A percentile compares a stretch with the other conserved stretches of the same genome.
These are phyloP conservation scores for Xylariaceae sp. DNA, from an alignment of 2,329 filamentous ascomycete genomes.

Conservation along the genomic window DNA sequence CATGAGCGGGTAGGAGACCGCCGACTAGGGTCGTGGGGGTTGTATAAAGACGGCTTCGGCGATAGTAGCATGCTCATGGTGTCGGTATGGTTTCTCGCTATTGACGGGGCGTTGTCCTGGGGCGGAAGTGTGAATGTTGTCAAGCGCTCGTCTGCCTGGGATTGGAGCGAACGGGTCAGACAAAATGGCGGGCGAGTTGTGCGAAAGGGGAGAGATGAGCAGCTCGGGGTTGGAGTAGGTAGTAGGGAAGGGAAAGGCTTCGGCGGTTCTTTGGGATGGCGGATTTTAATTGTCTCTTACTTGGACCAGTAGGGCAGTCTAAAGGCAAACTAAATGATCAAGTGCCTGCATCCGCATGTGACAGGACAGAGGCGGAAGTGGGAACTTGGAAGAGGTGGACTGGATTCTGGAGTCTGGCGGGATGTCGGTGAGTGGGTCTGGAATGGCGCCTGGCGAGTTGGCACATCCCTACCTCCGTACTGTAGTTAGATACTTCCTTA, in stretches of 20 bases:
- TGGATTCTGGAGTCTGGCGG: not conserved
- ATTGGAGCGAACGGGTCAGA: not conserved
- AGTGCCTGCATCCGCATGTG: constrained; percentile 13
- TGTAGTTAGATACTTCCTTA: too few species aligned
- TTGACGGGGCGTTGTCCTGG: not conserved
- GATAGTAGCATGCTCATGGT: constrained; percentile 59
- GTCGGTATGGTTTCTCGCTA: constrained; percentile 4
- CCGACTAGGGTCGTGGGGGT: constrained; percentile 51
- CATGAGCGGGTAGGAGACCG: constrained; percentile 51
- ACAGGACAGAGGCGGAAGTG: not conserved
- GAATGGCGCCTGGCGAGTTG: not conserved
- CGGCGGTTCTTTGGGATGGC: constrained; percentile 4
- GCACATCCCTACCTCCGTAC: too few species aligned
- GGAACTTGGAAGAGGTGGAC: not conserved
- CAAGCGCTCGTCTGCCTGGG: constrained; percentile 1
- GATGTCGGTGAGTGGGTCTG: not conserved
- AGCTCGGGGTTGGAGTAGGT: constrained; percentile 3
- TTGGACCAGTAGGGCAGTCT: not conserved
- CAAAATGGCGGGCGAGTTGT: constrained; percentile 17
- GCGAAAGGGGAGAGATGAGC: constrained; percentile 9
- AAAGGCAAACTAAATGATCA: constrained; percentile 11
- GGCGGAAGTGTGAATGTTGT: constrained; percentile 1
- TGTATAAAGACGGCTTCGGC: constrained; percentile 54
- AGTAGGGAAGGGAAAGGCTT: constrained; percentile 2
- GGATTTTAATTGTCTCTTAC: not conserved